phyloP scores from a whole-genome alignment of 352 stramenopile species.

The Globisporangium abappressorium region DNA sequence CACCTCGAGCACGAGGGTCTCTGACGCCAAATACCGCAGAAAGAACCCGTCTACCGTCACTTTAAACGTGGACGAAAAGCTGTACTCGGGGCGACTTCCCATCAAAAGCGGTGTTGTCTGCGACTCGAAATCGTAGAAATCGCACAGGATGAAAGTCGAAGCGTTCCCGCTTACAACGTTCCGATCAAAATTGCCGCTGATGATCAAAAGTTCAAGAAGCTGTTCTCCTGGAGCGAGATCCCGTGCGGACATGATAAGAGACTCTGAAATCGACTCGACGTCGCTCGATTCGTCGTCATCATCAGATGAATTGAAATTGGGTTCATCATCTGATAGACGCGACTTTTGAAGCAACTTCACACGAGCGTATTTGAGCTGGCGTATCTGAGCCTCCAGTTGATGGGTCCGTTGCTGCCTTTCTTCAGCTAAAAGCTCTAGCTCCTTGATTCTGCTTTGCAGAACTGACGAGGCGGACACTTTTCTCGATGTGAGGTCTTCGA shows the following conservation, averaged over 20 bases:
- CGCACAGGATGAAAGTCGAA: slow-evolving; percentile 90
- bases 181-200: slow-evolving; percentile 69
- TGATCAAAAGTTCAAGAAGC: slow-evolving; percentile 88
- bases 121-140: slow-evolving; percentile 95
- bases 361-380: slow-evolving; percentile 80
- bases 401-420: slow-evolving; percentile 82
- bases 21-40: slow-evolving; percentile 87
- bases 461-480: slow-evolving; percentile 71
- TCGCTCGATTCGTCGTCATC: slow-evolving; percentile 46
- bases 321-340: slow-evolving; percentile 22
- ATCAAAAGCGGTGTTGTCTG: slow-evolving; percentile 88
- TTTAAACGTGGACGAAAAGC: slow-evolving; percentile 91
- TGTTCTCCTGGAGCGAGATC: slow-evolving; percentile 85
- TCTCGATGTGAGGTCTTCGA: slow-evolving; percentile 81
- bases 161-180: slow-evolving; percentile 59
- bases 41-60: slow-evolving; percentile 93
- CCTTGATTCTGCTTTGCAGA: slow-evolving; percentile 77
- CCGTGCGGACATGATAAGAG: slow-evolving; percentile 53
- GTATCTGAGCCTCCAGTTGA: slow-evolving; percentile 83
- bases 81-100: slow-evolving; percentile 82
- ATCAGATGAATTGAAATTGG: slow-evolving; percentile 29
- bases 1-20: slow-evolving; percentile 84
- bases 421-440: slow-evolving; percentile 82
- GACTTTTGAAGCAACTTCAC: slow-evolving; percentile 41
- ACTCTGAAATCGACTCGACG: slow-evolving; percentile 61